phyloP scores from a whole-genome alignment of 2,329 filamentous ascomycete genomes.

The Thielaviopsis euricoi region DNA sequence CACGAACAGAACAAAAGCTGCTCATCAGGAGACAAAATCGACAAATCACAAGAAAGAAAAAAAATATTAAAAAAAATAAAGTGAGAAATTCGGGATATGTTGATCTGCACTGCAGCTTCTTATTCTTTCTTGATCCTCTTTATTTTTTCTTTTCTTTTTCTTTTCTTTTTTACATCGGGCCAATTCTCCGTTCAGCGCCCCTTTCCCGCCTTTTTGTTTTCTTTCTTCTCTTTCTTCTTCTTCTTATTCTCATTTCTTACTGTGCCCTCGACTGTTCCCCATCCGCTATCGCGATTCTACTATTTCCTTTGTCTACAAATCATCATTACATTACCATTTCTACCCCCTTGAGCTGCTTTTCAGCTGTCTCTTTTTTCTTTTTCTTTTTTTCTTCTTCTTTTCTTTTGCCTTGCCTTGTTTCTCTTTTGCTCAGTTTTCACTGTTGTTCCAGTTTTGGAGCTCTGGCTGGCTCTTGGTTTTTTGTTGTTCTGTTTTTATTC shows the following conservation, averaged over 20 bases:
- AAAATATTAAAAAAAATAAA: neutral
- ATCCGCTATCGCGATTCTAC: neutral
- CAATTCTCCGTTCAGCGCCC: neutral
- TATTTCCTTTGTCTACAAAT: neutral
- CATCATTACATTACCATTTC: neutral
- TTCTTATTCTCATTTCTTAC: neutral
- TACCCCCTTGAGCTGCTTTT: neutral
- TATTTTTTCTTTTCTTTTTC: neutral
- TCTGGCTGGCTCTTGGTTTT: neutral
- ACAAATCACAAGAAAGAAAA: neutral
- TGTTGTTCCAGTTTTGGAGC: neutral
- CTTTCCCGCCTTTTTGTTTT: neutral
- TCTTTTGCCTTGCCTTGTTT: neutral
- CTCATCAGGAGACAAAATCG: neutral
- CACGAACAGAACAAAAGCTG: neutral
- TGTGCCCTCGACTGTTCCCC: neutral
- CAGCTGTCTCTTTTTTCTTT: neutral
- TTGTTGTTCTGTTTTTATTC: neutral
- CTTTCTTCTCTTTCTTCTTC: neutral
- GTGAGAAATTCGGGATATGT: neutral
- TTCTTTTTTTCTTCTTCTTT: neutral
- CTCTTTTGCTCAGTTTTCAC: neutral
- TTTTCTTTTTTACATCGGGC: neutral
- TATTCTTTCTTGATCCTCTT: neutral
- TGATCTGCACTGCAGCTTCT: neutral